A percentile compares a stretch with the other conserved stretches of the same genome.
phyloP scores from a whole-genome alignment of 352 stramenopile genomes.

The Globisporangium spinosum region DNA sequence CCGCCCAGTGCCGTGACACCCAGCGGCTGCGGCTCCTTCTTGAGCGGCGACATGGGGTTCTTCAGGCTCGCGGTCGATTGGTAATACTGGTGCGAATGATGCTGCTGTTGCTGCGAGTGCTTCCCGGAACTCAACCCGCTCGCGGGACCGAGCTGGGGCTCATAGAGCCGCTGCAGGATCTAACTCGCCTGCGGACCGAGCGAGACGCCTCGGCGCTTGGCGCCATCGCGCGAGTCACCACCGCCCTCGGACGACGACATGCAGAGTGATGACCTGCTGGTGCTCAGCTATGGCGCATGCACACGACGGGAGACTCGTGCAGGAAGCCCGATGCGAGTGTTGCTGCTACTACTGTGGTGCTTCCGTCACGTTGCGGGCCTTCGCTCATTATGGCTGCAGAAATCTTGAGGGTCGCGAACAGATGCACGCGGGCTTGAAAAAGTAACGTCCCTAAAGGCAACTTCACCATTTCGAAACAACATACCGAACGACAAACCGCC shows the following conservation, averaged over 20 bases:
- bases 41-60: constrained; percentile 21
- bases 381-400: neutral
- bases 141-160: constrained; percentile 47
- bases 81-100: neutral
- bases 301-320: neutral
- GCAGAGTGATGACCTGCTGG: neutral
- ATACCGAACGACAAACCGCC: neutral
- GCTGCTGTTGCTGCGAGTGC: neutral
- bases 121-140: constrained; percentile 6
- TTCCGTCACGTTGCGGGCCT: neutral
- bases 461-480: neutral
- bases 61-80: neutral
- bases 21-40: constrained; percentile 6
- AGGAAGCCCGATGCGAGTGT: no score
- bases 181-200: constrained; percentile 51
- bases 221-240: constrained; percentile 37
- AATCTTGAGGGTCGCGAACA: neutral
- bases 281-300: neutral
- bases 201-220: constrained; percentile 42
- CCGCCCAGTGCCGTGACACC: neutral
- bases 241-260: constrained; percentile 10
- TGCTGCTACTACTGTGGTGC: neutral
- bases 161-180: constrained; percentile 67
- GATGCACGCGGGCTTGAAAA: neutral
- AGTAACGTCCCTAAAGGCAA: neutral